phyloP scores from a whole-genome alignment of 768 basidiomycete genomes.

The Cystobasidium tubakii region DNA sequence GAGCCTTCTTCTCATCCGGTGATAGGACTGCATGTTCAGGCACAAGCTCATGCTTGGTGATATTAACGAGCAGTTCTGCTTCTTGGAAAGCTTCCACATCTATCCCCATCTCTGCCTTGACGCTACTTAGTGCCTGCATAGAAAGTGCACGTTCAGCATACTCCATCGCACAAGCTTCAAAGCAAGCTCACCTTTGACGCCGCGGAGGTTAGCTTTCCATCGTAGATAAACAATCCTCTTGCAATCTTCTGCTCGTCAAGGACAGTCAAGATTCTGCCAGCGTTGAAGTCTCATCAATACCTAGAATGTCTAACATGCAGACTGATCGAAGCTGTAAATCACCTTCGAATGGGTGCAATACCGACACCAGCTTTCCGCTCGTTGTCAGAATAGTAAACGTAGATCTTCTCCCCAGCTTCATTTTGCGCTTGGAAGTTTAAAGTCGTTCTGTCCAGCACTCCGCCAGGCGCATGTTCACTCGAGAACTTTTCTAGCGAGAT shows the following conservation, averaged over 20 bases:
- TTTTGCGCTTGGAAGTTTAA: slow-evolving; percentile 80
- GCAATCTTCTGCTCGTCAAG: slow-evolving; percentile 86
- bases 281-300: neutral
- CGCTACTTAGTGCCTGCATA: slow-evolving; percentile 77
- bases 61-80: slow-evolving; percentile 92
- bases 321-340: slow-evolving; percentile 46
- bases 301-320: neutral
- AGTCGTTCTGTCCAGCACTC: slow-evolving; percentile 78
- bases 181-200: slow-evolving; percentile 69
- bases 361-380: slow-evolving; percentile 64
- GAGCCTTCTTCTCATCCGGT: slow-evolving; percentile 72
- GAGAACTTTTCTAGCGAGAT: slow-evolving; percentile 79
- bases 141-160: slow-evolving; percentile 12
- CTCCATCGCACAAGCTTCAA: neutral
- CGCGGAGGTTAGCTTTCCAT: slow-evolving; percentile 91
- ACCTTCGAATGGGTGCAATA: slow-evolving; percentile 98
- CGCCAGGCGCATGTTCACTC: slow-evolving; percentile 62
- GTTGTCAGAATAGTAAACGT: slow-evolving; percentile 93
- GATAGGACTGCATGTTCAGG: slow-evolving; percentile 84
- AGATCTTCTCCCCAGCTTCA: slow-evolving; percentile 72
- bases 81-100: slow-evolving; percentile 82
- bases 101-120: slow-evolving; percentile 75
- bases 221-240: slow-evolving; percentile 89
- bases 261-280: slow-evolving; percentile 71
- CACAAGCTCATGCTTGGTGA: slow-evolving; percentile 89